A percentile compares a stretch with the other conserved stretches of the same genome.
Evolutionary conservation across 768 basidiomycete genomes (phyloP).

Genomic region (Suillus weaverae): DNA sequence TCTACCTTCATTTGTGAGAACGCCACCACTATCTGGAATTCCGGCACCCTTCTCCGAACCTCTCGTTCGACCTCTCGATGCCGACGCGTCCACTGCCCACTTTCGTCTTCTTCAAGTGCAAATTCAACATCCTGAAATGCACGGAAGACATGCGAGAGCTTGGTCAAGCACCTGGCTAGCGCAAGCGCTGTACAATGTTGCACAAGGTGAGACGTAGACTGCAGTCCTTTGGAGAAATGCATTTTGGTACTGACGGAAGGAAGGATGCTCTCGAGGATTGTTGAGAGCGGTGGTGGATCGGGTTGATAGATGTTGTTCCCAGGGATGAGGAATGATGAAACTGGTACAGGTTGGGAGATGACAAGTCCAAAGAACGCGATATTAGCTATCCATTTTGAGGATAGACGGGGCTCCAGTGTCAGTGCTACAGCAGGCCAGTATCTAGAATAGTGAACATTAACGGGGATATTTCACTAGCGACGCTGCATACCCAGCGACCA

Average conservation of each 20-base stretch:
- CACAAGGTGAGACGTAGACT: conserved; percentile 70
- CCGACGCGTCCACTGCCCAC: conserved; percentile 73
- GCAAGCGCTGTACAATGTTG: conserved; percentile 84
- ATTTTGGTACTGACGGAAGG: conserved; percentile 70
- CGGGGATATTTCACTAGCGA: not conserved
- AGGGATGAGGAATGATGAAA: conserved; percentile 57
- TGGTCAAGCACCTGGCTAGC: conserved; percentile 72
- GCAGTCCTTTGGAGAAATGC: conserved; percentile 81
- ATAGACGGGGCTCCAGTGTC: conserved; percentile 82
- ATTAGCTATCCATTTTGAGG: conserved; percentile 89
- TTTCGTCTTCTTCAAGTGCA: conserved; percentile 61
- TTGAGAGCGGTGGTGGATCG: conserved; percentile 69
- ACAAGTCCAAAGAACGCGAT: conserved; percentile 80
- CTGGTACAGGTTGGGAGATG: conserved; percentile 74
- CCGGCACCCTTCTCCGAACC: conserved; percentile 74
- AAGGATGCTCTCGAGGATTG: conserved; percentile 75
- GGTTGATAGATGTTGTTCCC: conserved; percentile 55
- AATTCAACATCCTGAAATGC: conserved; percentile 48
- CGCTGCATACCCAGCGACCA: conserved; percentile 68
- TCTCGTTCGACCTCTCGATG: conserved; percentile 73
- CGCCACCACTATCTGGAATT: conserved; percentile 82
- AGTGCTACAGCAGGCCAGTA: conserved; percentile 71
- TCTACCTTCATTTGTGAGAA: conserved; percentile 60
- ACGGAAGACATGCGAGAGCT: conserved; percentile 57
- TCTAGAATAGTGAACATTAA: conserved; percentile 37